Evolutionary conservation across 108 stramenopile genomes (phyloP), one percentile per base, ranked within the genome.

Genomic region (Skeletonema potamos): DNA sequence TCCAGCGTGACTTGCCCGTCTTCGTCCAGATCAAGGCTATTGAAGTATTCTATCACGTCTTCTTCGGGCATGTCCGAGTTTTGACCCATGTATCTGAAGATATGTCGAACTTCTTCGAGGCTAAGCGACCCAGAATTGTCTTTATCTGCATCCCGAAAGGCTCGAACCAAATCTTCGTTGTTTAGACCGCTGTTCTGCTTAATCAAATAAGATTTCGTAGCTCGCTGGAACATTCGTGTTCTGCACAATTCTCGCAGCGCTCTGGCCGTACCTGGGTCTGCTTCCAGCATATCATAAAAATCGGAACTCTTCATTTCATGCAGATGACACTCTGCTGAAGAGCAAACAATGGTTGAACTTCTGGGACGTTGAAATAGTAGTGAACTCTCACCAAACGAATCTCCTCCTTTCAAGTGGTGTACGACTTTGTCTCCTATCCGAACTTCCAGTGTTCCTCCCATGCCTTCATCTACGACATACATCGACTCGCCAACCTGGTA

Each of bases 371-470:
- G 68, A 64, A 88, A 87, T 6, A 91, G 63, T 0, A 88, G 72
- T 27, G 87, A 88, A 2, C 85, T 86, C 67, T 88, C 87, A 36
- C 90, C 90, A 70, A 91, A 91, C 22, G 85, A 84, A 28, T 91
- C 90, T 10, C 90, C 90, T 6, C 62, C 36, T 4, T 58, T 24
- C 61, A 86, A 86, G 33, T 62, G 79, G 62, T 91, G 90, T 28
- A 88, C 78, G 9, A 48, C 33, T 36, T 63, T 64, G 2, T 61
- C 79, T 8, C 72, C 76, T 65, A 85, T 87, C 27, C 75, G 54
- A 4, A 91, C 90, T 64, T 87, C 79, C 11, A 91, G 63, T 48
- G 66, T 68, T 55, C 86, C 82, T 58, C 84, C 86, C 27, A 72
- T 75, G 6, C 77, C 67, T 30, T 86, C 87, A 51, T 85, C 87